Evolutionary conservation across 139 green algal species (phyloP), one percentile per base, ranked within the genome.

Genomic region (Tetraselmis striata): DNA sequence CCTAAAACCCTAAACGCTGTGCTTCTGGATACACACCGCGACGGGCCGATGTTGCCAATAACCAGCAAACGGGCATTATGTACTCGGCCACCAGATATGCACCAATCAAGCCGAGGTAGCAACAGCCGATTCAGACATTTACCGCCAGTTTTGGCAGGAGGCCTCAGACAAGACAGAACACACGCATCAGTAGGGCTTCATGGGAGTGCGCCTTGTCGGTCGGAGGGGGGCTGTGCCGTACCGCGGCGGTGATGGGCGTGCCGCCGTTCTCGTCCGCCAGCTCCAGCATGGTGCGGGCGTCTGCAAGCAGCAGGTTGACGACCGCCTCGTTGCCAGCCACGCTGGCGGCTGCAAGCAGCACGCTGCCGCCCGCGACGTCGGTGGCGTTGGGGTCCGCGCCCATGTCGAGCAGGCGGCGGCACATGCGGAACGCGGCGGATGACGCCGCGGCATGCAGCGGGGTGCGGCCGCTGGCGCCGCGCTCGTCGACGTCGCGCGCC

Each of bases 391-490:
- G 58, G 76, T 87, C 84, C 32, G 75, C 84, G 26, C 84, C 80
- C 28, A 87, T 29, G 30, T 87, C 80, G 23, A 87, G 25, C 26
- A 87, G 84, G 31, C 77, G 84, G n/a, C 32, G 29, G 25, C 30
- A 80, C 26, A 78, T 76, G 26, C 77, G 84, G 59, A 81, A 87
- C 25, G 80, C 45, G 5, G 30, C 29, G 31, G 30, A 1, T 2
- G 1, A 18, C 31, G 32, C 76, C 23, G 84, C 84, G 23, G 78
- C 31, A 26, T 59, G 31, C 31, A 87, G 59, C 75, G 84, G 32
- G 2, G 84, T 84, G 28, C 45, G n/a, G 30, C 84, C 84, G 24
- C 22, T 23, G 30, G 24, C 45, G 45, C 84, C 76, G 28, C 30
- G 75, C 22, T 28, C 75, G 80, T 87, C 77, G 59, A 87, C 29